Percentiles rank a stretch among this genome's conserved stretches.
Evolutionary conservation across 768 basidiomycete genomes (phyloP).

Genomic region (Rhodotorula paludigena): DNA sequence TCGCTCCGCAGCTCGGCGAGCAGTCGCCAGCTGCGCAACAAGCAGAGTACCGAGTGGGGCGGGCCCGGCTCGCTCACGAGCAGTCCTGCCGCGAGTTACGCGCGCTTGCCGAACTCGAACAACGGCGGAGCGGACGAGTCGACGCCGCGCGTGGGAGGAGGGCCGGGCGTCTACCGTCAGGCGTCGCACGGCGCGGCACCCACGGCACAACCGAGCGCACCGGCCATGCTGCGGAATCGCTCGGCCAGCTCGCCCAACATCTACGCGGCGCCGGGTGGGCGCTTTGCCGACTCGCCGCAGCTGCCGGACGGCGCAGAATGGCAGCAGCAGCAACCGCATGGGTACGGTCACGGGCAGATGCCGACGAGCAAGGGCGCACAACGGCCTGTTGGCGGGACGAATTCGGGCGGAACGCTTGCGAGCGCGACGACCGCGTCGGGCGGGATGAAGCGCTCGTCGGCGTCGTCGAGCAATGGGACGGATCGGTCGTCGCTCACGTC

Average conservation of each 20-base stretch:
- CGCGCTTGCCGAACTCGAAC: constrained; percentile 24
- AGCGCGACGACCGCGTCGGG: constrained; percentile 18
- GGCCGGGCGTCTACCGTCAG: constrained; percentile 28
- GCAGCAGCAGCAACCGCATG: constrained; percentile 11
- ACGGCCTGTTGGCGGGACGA: constrained; percentile 22
- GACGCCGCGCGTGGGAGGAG: constrained; percentile 22
- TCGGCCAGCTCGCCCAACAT: constrained; percentile 50
- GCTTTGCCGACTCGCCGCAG: constrained; percentile 26
- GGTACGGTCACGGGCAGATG: constrained; percentile 3
- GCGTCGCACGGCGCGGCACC: constrained; percentile 30
- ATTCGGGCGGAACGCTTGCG: constrained; percentile 39
- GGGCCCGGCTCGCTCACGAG: constrained; percentile 29
- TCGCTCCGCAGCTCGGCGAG: constrained; percentile 39
- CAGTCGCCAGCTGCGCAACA: constrained; percentile 31
- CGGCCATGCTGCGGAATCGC: constrained; percentile 47
- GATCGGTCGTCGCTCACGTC: constrained; percentile 40
- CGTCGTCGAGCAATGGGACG: constrained; percentile 39
- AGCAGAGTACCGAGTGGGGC: constrained; percentile 40
- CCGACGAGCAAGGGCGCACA: not conserved
- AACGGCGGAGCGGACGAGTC: constrained; percentile 24
- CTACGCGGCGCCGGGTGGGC: constrained; percentile 43
- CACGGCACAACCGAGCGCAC: constrained; percentile 15
- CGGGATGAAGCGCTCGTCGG: too few species aligned
- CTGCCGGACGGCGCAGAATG: constrained; percentile 4
- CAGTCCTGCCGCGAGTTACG: constrained; percentile 23